Base-by-base conservation (phyloP, 176 grass and related monocot species). In the Luzula sylvatica region DNA sequence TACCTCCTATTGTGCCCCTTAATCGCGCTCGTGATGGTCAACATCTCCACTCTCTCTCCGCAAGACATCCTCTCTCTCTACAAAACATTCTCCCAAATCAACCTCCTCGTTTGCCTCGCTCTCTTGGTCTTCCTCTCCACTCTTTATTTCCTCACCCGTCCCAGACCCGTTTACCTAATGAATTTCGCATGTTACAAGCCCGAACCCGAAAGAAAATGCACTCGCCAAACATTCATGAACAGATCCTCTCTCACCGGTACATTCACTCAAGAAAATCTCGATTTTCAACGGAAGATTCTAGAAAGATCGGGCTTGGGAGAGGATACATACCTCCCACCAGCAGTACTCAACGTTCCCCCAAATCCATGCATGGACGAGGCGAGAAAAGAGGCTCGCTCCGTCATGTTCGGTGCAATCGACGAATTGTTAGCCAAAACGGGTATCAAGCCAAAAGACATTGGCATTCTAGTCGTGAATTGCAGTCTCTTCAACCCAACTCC, bases 401-500 rank as follows among this genome's bases (percentile, higher is more conserved):
- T 87, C n/a, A 87, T 94, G 82, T 94, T 87, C 27, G 82, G 87
- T 30, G 82, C 78, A 67, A 72, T 87, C 3, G 87, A 94, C 42
- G 71, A 66, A 26, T 61, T 94, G 30, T 67, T 94, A 13, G 61
- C 61, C n/a, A 94, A 87, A 78, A 87, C 87, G 1, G 67, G 70
- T 4, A 49, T 94, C 0, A 63, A 55, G 14, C 71, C 87, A 41
- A 94, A 87, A 63, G 87, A 94, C 65, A 87, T 94, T 6, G 87
- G 82, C 4, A 28, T 94, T 18, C 76, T 94, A 3, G 70, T 94
- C 15, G 82, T 87, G 3, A 94, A 87, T 25, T 94, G 87, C 67
- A 94, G 87, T 78, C 50, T 95, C 20, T 95, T 95, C 76, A 95
- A 88, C 62, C 89, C 89, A 0, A 95, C 89, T 11, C 82, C 87